phyloP scores from a whole-genome alignment of 441 rosid species.

The Macaranga tanarius region DNA sequence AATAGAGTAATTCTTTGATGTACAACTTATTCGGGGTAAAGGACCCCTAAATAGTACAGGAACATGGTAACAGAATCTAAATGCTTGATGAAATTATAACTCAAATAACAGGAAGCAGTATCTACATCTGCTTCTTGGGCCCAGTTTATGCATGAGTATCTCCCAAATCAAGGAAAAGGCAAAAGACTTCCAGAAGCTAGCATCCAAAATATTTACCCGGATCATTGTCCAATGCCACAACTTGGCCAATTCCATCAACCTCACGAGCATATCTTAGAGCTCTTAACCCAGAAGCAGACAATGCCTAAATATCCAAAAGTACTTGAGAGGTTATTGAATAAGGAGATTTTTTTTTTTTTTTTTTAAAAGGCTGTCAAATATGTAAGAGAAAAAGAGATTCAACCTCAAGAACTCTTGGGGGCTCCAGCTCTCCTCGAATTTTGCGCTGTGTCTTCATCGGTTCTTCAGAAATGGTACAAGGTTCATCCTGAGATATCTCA shows the following conservation, averaged over 20 bases:
- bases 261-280: constrained; percentile 92
- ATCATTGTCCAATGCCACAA: constrained; percentile 94
- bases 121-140: neutral
- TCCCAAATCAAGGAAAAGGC: constrained; percentile 8
- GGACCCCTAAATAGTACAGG: too few species aligned
- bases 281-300: constrained; percentile 94
- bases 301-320: constrained; percentile 51
- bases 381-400: constrained; percentile 10
- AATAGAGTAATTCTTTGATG: neutral
- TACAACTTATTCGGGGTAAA: neutral
- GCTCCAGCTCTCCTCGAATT: constrained; percentile 60
- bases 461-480: constrained; percentile 42
- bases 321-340: constrained; percentile 6
- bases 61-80: neutral
- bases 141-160: constrained; percentile 1
- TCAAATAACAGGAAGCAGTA: constrained; percentile 2
- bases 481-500: constrained; percentile 43
- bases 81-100: neutral
- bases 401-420: constrained; percentile 93
- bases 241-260: constrained; percentile 87
- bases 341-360: too few species aligned
- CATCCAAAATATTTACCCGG: constrained; percentile 45
- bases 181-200: constrained; percentile 6
- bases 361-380: neutral
- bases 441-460: constrained; percentile 44